phyloP scores from a whole-genome alignment of 768 basidiomycete species.

The Kwoniella pini region DNA sequence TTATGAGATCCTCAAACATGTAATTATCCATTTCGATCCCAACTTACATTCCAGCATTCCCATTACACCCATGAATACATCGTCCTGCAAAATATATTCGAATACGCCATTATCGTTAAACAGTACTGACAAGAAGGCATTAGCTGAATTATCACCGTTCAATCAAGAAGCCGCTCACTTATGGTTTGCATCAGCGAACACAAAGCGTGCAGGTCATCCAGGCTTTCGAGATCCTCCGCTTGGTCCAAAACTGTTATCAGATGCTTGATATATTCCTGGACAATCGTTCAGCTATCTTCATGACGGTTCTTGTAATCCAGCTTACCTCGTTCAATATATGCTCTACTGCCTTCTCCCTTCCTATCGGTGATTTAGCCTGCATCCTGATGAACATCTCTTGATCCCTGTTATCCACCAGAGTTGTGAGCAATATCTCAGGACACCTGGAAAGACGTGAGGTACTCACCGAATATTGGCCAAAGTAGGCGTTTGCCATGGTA shows the following conservation, averaged over 20 bases:
- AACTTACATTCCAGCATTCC: constrained; percentile 94
- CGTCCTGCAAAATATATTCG: constrained; percentile 91
- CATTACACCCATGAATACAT: constrained; percentile 85
- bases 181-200: constrained; percentile 94
- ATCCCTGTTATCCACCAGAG: constrained; percentile 23
- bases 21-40: background rate
- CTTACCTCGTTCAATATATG: constrained; percentile 64
- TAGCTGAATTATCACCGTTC: background rate
- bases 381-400: constrained; percentile 44
- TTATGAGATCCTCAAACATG: background rate
- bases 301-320: background rate
- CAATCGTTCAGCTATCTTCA: background rate
- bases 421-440: too few species aligned
- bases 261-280: constrained; percentile 80
- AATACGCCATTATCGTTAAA: constrained; percentile 93
- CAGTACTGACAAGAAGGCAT: constrained; percentile 65
- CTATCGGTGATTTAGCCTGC: constrained; percentile 67
- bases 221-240: constrained; percentile 89
- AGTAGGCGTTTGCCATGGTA: constrained; percentile 37
- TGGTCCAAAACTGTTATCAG: constrained; percentile 79
- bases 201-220: constrained; percentile 85
- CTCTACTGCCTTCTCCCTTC: constrained; percentile 84
- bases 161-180: constrained; percentile 60
- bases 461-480: constrained; percentile 47
- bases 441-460: background rate